Evolutionary conservation across 192 early-diverging fungal genomes (phyloP).

Genomic region (Gigaspora rosea): DNA sequence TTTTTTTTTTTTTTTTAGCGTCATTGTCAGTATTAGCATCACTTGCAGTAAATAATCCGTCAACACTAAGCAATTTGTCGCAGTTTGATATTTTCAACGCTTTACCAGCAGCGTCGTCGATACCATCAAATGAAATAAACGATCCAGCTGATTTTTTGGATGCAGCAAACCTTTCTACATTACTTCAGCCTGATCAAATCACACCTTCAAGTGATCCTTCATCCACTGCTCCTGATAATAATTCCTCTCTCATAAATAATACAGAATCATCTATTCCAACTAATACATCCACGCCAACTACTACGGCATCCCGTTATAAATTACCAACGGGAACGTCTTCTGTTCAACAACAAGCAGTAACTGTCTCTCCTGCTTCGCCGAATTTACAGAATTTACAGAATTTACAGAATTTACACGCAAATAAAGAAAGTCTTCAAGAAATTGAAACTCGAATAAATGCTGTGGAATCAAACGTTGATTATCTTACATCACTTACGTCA

Average conservation of each 20-base stretch:
- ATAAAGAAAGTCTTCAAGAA: neutral
- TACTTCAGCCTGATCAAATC: neutral
- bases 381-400: too few species aligned
- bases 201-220: neutral
- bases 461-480: conserved; percentile 16
- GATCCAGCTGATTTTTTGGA: conserved; percentile 12
- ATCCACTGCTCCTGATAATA: neutral
- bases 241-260: neutral
- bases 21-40: conserved; percentile 14
- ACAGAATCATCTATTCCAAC: neutral
- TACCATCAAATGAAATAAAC: neutral
- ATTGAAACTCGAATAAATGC: conserved; percentile 16
- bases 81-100: conserved; percentile 20
- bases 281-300: neutral
- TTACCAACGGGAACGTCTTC: neutral
- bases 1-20: too few species aligned
- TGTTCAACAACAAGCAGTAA: neutral
- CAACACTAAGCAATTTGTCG: neutral
- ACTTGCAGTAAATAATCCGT: conserved; percentile 8
- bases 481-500: conserved; percentile 7
- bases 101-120: neutral
- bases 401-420: too few species aligned
- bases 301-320: neutral
- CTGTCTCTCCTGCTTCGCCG: neutral
- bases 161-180: neutral